Evolutionary conservation across 2,329 filamentous ascomycete species (phyloP).

Genomic region (Westerdykella aurantiaca): DNA sequence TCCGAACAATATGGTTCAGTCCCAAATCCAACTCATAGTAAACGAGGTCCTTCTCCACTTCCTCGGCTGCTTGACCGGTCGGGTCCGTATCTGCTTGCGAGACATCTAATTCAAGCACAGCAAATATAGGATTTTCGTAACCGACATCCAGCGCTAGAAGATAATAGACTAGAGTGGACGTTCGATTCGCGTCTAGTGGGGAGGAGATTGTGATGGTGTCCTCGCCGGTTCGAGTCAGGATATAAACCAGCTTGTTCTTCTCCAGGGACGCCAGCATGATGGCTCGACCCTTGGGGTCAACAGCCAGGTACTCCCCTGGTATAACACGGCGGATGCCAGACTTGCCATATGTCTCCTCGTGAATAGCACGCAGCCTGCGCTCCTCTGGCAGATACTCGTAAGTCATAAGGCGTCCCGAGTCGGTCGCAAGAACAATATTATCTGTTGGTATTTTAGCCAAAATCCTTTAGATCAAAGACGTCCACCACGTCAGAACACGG

Average conservation of each 20-base stretch:
- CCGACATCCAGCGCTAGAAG: constrained; percentile 88
- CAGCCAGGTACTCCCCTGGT: constrained; percentile 91
- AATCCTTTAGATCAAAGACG: constrained; percentile 23
- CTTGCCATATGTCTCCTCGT: constrained; percentile 97
- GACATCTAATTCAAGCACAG: constrained; percentile 89
- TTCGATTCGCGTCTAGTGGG: constrained; percentile 90
- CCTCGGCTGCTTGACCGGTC: constrained; percentile 71
- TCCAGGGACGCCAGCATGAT: constrained; percentile 91
- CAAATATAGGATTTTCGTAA: constrained; percentile 96
- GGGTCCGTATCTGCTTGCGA: constrained; percentile 86
- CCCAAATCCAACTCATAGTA: constrained; percentile 98
- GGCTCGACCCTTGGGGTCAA: constrained; percentile 91
- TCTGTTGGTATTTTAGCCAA: constrained; percentile 53
- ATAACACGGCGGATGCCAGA: constrained; percentile 90
- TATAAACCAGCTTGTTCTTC: constrained; percentile 99
- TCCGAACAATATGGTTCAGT: constrained; percentile 92
- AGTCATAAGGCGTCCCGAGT: constrained; percentile 91
- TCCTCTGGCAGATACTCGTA: constrained; percentile 83
- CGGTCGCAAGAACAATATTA: constrained; percentile 90
- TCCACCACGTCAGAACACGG: constrained; percentile 22
- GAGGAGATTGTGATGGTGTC: constrained; percentile 96
- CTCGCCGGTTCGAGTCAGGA: constrained; percentile 90
- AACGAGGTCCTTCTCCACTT: constrained; percentile 83
- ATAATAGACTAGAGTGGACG: constrained; percentile 82
- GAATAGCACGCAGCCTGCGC: constrained; percentile 82